phyloP scores from a whole-genome alignment of 805 yeast genomes.

The Spathaspora sp. region DNA sequence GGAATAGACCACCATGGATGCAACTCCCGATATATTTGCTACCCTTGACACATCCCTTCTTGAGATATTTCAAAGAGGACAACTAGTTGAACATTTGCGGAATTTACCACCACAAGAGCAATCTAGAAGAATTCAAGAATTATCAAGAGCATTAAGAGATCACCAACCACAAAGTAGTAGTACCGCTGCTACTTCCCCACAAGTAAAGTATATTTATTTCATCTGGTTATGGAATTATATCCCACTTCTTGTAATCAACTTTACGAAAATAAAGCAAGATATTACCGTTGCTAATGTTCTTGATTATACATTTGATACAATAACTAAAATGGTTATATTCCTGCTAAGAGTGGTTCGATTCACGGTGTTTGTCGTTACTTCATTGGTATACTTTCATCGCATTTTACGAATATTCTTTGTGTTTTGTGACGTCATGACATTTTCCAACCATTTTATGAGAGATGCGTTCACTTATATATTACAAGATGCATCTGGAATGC shows the following conservation, averaged over 20 bases:
- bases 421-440: conserved; percentile 26
- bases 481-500: conserved; percentile 13
- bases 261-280: conserved; percentile 14
- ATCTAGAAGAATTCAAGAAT: conserved; percentile 8
- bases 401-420: conserved; percentile 16
- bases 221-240: conserved; percentile 14
- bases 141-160: conserved; percentile 2
- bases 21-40: conserved; percentile 1
- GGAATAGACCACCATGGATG: not conserved
- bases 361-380: conserved; percentile 13
- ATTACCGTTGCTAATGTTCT: conserved; percentile 6
- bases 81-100: conserved; percentile 10
- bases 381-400: conserved; percentile 15
- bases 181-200: not conserved
- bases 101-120: conserved; percentile 11
- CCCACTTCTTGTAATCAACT: conserved; percentile 19
- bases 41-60: conserved; percentile 6
- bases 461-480: conserved; percentile 27
- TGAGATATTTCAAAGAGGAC: conserved; percentile 16
- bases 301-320: not conserved
- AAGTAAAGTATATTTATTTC: conserved; percentile 8
- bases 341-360: conserved; percentile 11
- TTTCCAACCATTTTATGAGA: conserved; percentile 21
- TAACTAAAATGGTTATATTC: conserved; percentile 5
- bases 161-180: not conserved